Base-by-base conservation (phyloP, 768 basidiomycete species). In the Naganishia randhawae region DNA sequence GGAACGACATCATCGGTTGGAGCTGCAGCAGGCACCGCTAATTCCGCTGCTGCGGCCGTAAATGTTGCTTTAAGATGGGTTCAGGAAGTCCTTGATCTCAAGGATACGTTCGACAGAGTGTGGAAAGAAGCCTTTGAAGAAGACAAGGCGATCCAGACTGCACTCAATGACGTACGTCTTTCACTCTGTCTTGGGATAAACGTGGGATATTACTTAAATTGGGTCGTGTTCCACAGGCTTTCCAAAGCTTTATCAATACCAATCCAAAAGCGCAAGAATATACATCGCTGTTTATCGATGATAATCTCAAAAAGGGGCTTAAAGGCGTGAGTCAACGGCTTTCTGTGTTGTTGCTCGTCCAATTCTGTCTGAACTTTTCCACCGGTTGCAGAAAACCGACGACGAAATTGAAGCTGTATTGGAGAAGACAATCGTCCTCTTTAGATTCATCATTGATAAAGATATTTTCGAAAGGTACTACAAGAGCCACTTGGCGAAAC, bases 381-480 rank as follows among this genome's bases (percentile, higher is more conserved):
- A 19, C 0, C n/a, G 27, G 42, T 19, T n/a, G 2, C 75, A 97
- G 96, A 97, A 96, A 94, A 86, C 90, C 31, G 96, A 98, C 68
- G 83, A 84, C 22, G 96, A 99, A 75, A 88, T 98, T 62, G 95
- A 98, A 73, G 78, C 79, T 37, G 86, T 95, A 6, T 82, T 99
- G 69, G 95, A 97, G 76, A 97, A 96, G 82, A 94, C 96, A 0
- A 96, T 97, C 79, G 90, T 88, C 1, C 86, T 98, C 32, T 99
- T 99, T 85, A 86, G 95, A 55, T 99, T 87, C 81, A 84, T 98
- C 67, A 84, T 87, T 1, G 94, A 98, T 80, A 98, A 98, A 81
- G 96, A 99, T 76, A 86, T 92, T 16, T 99, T 99, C 77, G 96
- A 99, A 79, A 86, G 91, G 37, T 98, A 98, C 79, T 99, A 99